phyloP scores from a whole-genome alignment of 2,329 filamentous ascomycete genomes.

The Colletotrichum theobromicola region DNA sequence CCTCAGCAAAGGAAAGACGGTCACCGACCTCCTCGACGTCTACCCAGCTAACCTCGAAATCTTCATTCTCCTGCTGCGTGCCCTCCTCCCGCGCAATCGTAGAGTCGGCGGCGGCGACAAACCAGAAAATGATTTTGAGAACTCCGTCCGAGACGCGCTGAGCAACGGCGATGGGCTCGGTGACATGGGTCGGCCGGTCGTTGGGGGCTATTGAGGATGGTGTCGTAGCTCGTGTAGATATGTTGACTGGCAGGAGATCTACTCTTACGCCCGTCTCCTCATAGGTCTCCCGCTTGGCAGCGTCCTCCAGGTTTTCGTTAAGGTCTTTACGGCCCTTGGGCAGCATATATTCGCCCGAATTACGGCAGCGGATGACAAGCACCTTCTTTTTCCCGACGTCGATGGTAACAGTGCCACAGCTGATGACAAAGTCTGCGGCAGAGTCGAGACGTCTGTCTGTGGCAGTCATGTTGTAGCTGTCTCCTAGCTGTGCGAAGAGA shows the following conservation, averaged over 20 bases:
- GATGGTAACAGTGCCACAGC: neutral
- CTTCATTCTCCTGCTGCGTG: neutral
- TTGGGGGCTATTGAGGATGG: neutral
- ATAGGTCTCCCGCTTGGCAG: constrained; percentile 22
- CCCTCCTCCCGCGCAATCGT: neutral
- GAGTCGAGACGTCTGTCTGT: neutral
- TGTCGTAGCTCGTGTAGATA: neutral
- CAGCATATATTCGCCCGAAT: constrained; percentile 3
- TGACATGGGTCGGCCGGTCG: neutral
- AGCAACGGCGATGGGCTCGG: neutral
- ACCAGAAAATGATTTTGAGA: neutral
- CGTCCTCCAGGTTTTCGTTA: constrained; percentile 10
- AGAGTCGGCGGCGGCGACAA: neutral
- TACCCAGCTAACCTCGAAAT: neutral
- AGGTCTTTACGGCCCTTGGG: constrained; percentile 25
- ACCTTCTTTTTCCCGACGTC: neutral
- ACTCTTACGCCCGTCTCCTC: constrained; percentile 21
- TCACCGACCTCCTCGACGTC: neutral
- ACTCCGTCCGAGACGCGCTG: neutral
- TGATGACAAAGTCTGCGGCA: neutral
- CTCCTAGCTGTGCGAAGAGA: too few relatives aligned
- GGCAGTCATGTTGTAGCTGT: neutral
- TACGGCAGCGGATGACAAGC: neutral
- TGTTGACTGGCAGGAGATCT: neutral
- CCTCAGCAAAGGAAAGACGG: neutral